These are phyloP conservation scores for Paramyrothecium sp. DNA, from an alignment of 2,329 filamentous ascomycete genomes.

Conservation along the genomic window DNA sequence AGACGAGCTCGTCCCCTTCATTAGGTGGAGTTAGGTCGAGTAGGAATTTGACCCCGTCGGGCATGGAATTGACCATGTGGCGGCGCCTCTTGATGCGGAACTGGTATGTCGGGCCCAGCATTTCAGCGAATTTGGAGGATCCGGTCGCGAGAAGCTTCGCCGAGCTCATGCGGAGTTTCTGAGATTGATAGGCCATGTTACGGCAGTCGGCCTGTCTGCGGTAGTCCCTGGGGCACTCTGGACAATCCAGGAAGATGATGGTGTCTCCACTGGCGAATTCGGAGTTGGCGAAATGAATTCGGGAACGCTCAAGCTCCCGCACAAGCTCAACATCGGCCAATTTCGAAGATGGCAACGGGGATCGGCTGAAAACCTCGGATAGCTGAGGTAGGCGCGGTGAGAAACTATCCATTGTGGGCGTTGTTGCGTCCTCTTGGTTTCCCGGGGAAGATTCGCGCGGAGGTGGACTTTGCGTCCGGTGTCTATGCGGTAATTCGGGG, in stretches of 20 bases:
- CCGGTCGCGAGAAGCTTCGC: constrained; percentile 43
- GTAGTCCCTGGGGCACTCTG: constrained; percentile 13
- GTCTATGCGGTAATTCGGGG: too few relatives aligned
- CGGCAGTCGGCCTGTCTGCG: constrained; percentile 29
- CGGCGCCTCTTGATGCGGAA: constrained; percentile 35
- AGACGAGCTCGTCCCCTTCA: constrained; percentile 62
- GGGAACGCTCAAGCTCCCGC: constrained; percentile 23
- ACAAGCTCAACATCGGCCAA: background rate
- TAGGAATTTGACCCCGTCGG: constrained; percentile 51
- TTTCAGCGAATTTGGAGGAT: constrained; percentile 44
- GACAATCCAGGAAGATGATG: constrained; percentile 41
- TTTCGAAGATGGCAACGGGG: background rate
- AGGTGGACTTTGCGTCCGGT: too few relatives aligned
- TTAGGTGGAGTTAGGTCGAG: constrained; percentile 62
- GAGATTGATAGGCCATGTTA: constrained; percentile 28
- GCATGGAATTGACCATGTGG: constrained; percentile 30
- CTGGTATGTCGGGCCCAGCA: constrained; percentile 42
- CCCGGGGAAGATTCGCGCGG: too few relatives aligned
- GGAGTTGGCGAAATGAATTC: constrained; percentile 20
- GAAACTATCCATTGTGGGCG: too few relatives aligned
- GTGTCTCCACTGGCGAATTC: constrained; percentile 38
- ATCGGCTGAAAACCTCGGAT: too few relatives aligned
- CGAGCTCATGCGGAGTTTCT: constrained; percentile 43
- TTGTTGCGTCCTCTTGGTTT: too few relatives aligned
- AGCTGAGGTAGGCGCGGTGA: too few relatives aligned